Evolutionary conservation across 441 rosid species (phyloP), one percentile per base, ranked within the genome.

Genomic region (Populus hybrid): DNA sequence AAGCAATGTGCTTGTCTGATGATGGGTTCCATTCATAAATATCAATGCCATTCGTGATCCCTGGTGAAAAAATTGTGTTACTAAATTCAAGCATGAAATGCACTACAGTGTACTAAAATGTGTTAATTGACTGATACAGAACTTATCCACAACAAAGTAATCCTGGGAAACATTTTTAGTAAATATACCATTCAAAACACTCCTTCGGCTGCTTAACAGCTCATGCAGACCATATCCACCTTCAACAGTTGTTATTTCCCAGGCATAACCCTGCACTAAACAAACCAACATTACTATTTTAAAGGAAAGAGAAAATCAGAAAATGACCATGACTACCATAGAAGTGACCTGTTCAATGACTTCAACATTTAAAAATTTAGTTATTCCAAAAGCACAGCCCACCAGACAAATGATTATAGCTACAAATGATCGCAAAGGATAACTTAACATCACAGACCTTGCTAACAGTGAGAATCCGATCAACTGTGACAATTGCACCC

Each of bases 141-240:
- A 12, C 18, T 64, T 40, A 4, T 53, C n/a, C 40, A 23, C 42
- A 34, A 42, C 30, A 38, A 11, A 28, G 7, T 35, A 18, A 14
- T 53, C 68, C 67, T 34, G 74, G 72, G 42, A 16, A 23, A 59
- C 24, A 5, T 63, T 68, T 46, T 71, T 34, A 35, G 72, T 73
- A 67, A 16, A 71, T 78, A 38, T 89, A 95, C 99, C 99, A 76
- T 88, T 89, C 30, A 94, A 85, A 78, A 94, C 92, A 86, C 80
- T 88, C 85, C 89, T 88, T 67, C 98, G 89, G 85, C 89, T 89
- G 76, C 85, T 82, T 73, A 93, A 85, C 76, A 92, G 78, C 74
- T 93, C 98, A 42, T 95, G 85, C 69, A 95, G 87, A 69, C 99
- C 99, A 81, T 95, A 87, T 83, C 99, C 99, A 66, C 98, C 98